These are phyloP conservation scores for Hypholoma fasciculare DNA, from an alignment of 768 basidiomycete species.

Conservation along the genomic window DNA sequence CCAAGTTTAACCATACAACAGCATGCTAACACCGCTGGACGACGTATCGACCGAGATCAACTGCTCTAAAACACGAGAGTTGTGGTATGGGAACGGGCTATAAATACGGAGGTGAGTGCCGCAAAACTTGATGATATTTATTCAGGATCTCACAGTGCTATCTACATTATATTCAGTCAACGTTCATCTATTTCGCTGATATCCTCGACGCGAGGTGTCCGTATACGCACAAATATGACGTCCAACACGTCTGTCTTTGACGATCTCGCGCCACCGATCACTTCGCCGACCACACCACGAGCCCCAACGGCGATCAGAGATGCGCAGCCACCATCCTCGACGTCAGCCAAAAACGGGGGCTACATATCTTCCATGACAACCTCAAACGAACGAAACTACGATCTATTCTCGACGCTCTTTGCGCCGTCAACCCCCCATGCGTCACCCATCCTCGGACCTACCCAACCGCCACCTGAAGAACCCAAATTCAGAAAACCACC, in stretches of 20 bases:
- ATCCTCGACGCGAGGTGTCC: too few relatives aligned
- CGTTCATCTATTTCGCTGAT: neutral
- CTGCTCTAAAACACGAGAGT: neutral
- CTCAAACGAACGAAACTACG: constrained; percentile 2
- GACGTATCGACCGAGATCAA: neutral
- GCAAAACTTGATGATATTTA: neutral
- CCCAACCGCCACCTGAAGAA: neutral
- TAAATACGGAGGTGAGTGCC: neutral
- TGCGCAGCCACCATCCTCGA: neutral
- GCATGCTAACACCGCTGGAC: too few relatives aligned
- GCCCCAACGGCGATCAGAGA: neutral
- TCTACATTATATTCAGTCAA: neutral
- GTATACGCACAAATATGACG: too few relatives aligned
- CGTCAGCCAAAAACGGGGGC: neutral
- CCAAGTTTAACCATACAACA: too few relatives aligned
- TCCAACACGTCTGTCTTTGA: too few relatives aligned
- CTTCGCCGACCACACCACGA: neutral
- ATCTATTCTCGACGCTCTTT: constrained; percentile 34
- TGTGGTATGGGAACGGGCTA: neutral
- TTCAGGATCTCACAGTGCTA: neutral
- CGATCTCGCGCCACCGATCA: too few relatives aligned
- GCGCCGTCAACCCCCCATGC: constrained; percentile 38
- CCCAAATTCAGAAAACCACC: neutral
- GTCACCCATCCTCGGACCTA: constrained; percentile 25
- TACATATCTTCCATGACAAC: neutral